Evolutionary conservation across 2,329 filamentous ascomycete genomes (phyloP), one percentile per base, ranked within the genome.

Genomic region (Ceratocystis ficicola): DNA sequence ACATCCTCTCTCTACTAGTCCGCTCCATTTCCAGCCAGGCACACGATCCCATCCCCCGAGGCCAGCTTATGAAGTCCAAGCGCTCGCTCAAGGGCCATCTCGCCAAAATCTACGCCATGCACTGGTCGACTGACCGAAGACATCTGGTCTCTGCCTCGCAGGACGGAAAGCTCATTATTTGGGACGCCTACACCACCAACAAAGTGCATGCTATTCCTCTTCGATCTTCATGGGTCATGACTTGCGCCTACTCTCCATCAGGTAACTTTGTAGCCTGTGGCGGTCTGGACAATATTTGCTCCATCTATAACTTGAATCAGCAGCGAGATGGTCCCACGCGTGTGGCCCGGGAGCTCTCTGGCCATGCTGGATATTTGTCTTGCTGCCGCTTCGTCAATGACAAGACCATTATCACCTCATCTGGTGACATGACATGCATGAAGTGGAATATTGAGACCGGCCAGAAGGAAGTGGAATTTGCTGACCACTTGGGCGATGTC

Each of bases 371-470:
- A 63, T 99, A 99, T 74, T 85, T 99, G 57, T 96, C 91, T 25
- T 99, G 94, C 87, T 97, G 94, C 76, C 88, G 94, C 70, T 99
- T 99, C 77, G 95, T 97, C 80, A 97, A 96, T 76, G 94, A 99
- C 79, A 87, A 94, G 73, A 91, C 90, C 74, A 97, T 99, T 73
- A 85, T 99, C 70, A 99, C 94, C 68, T 97, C 94, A 0, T 99
- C 94, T 2, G 94, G 94, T 69, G 94, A 99, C 75, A 99, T 99
- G 94, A 99, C 94, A 64, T 99, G 94, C 77, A 96, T 97, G 87
- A 89, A 97, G 74, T 99, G 94, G 94, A 94, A 99, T 79, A 93
- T 99, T 70, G 94, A 99, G 78, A 95, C 93, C 0, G 94, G 94
- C 66, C 90, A 92, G 70, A 96, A 96, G 80, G 89, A 96, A 52